Percentiles rank a stretch among this genome's conserved stretches.
phyloP scores from a whole-genome alignment of 179 eudicot species.

The Spergularia azorica region DNA sequence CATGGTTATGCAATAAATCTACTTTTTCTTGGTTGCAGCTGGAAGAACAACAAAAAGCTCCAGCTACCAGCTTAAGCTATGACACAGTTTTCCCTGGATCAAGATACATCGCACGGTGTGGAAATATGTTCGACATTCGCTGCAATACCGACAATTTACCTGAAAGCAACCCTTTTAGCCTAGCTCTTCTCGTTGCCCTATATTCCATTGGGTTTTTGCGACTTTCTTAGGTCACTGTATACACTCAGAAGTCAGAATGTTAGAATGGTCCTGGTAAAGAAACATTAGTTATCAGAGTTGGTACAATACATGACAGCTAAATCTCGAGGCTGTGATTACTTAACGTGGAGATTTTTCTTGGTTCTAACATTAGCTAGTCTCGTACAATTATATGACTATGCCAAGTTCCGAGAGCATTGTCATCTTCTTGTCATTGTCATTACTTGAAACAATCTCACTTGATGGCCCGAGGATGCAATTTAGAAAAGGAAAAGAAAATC shows the following conservation, averaged over 20 bases:
- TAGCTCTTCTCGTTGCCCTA: conserved; percentile 12
- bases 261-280: conserved; percentile 15
- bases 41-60: conserved; percentile 86
- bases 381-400: not conserved
- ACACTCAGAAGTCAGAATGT: conserved; percentile 11
- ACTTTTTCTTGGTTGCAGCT: conserved; percentile 48
- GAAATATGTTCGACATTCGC: not conserved
- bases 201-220: conserved; percentile 18
- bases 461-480: too few species aligned
- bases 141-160: conserved; percentile 15
- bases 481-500: too few species aligned
- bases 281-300: not conserved
- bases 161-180: conserved; percentile 4
- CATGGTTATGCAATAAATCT: not conserved
- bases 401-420: not conserved
- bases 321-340: not conserved
- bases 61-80: conserved; percentile 66
- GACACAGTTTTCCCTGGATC: conserved; percentile 2
- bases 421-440: not conserved
- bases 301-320: not conserved
- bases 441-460: too few species aligned
- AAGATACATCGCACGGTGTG: not conserved
- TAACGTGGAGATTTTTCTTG: not conserved
- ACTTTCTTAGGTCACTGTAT: conserved; percentile 17
- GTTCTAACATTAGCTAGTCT: not conserved